A percentile compares a stretch with the other conserved stretches of the same genome.
phyloP scores from a whole-genome alignment of 192 early-diverging fungal genomes.

The Pecoramyces ruminantium region DNA sequence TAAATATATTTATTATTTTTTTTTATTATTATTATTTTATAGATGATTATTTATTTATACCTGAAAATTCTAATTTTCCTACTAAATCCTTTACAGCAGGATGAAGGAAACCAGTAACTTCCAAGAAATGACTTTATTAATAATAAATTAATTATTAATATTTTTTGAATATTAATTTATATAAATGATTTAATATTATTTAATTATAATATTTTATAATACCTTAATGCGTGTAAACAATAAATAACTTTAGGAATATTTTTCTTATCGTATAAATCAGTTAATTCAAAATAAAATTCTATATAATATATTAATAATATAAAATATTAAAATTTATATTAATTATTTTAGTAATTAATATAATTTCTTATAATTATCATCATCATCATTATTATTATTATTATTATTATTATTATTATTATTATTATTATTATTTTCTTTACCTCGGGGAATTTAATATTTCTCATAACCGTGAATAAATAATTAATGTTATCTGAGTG shows the following conservation, averaged over 20 bases:
- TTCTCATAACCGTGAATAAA: constrained; percentile 61
- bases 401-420: no score
- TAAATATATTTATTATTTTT: no score
- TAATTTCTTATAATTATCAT: no score
- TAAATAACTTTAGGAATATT: constrained; percentile 98
- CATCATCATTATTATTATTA: no score
- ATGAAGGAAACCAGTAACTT: constrained; percentile 74
- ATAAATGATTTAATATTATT: not conserved
- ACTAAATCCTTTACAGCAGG: constrained; percentile 60
- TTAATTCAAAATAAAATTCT: constrained; percentile 91
- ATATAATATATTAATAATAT: not conserved
- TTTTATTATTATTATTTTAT: no score
- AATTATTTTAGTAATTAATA: no score
- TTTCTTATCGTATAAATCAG: constrained; percentile 95
- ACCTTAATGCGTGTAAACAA: constrained; percentile 90
- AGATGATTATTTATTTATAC: constrained; percentile 8
- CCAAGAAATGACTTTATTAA: constrained; percentile 56
- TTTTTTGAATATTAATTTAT: not conserved
- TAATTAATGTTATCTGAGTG: constrained; percentile 98
- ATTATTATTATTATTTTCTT: not conserved
- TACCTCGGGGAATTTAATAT: constrained; percentile 68
- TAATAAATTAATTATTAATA: no score
- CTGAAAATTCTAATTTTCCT: constrained; percentile 78
- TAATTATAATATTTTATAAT: not conserved
- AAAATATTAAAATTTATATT: no score